Evolutionary conservation across 164 flowering plant species (phyloP).

Genomic region (Stephania japonica): DNA sequence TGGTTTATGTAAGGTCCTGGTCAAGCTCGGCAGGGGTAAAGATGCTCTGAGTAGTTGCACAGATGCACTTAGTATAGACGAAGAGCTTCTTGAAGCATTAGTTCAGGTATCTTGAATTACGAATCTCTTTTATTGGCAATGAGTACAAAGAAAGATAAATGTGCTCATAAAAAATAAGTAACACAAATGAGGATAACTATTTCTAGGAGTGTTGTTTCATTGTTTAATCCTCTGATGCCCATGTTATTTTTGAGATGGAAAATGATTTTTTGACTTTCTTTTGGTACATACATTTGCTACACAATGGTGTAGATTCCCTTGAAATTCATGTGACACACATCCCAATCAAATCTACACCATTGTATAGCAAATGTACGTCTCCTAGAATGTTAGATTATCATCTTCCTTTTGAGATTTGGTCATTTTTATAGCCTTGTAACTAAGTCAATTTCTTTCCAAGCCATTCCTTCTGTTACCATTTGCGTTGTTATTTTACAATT

Average conservation of each 20-base stretch:
- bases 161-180: not conserved
- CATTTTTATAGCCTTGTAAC: not conserved
- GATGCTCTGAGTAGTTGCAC: conserved; percentile 79
- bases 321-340: too few relatives aligned
- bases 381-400: too few relatives aligned
- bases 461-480: not conserved
- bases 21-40: conserved; percentile 93
- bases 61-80: conserved; percentile 78
- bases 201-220: not conserved
- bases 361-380: too few relatives aligned
- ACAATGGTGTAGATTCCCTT: too few relatives aligned
- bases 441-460: too few relatives aligned
- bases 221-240: not conserved
- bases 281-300: too few relatives aligned
- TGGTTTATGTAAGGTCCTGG: conserved; percentile 78
- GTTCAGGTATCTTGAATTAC: conserved; percentile 50
- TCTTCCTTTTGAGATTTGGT: not conserved
- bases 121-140: not conserved
- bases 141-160: not conserved
- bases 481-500: not conserved
- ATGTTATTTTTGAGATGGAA: not conserved
- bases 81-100: conserved; percentile 78
- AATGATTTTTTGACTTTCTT: too few relatives aligned
- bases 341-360: too few relatives aligned
- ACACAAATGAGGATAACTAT: not conserved